A percentile compares a stretch with the other conserved stretches of the same genome.
These are phyloP conservation scores for Juncus inflexus DNA, from an alignment of 176 grass and related monocot species.

Conservation along the genomic window DNA sequence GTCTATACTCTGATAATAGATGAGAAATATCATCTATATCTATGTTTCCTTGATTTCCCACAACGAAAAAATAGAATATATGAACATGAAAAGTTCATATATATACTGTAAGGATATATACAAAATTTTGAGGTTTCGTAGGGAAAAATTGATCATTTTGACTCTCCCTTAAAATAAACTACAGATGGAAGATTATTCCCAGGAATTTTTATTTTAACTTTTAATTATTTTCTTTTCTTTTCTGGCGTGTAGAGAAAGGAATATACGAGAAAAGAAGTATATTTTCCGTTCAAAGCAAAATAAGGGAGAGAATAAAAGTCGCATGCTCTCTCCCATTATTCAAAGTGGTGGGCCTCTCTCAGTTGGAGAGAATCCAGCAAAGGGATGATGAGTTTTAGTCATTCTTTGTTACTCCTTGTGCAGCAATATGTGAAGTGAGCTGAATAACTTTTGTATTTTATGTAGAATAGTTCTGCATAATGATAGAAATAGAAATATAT, in stretches of 20 bases:
- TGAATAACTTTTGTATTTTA: no score
- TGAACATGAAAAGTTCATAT: no score
- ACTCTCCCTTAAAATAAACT: no score
- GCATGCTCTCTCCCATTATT: constrained; percentile 10
- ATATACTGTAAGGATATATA: no score
- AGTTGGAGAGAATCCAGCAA: constrained; percentile 60
- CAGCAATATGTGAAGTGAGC: no score
- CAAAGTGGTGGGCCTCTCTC: constrained; percentile 43
- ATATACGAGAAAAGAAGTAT: not conserved
- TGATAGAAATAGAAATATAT: no score
- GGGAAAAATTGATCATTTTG: not conserved
- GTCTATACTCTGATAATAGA: no score
- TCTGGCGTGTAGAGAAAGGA: constrained; percentile 1
- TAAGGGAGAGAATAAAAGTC: not conserved
- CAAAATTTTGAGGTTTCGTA: not conserved
- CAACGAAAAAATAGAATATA: no score
- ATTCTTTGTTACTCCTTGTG: no score
- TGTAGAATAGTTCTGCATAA: no score
- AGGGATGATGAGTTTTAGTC: not conserved
- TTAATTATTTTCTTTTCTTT: constrained; percentile 7
- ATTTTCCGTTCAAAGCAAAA: constrained; percentile 23
- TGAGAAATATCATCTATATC: no score
- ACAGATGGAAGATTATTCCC: constrained; percentile 24
- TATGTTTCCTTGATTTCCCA: no score
- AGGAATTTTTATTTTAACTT: not conserved